These are phyloP conservation scores for Pterocarpus macrocarpus DNA, from an alignment of 306 rosid genomes.

Conservation along the genomic window DNA sequence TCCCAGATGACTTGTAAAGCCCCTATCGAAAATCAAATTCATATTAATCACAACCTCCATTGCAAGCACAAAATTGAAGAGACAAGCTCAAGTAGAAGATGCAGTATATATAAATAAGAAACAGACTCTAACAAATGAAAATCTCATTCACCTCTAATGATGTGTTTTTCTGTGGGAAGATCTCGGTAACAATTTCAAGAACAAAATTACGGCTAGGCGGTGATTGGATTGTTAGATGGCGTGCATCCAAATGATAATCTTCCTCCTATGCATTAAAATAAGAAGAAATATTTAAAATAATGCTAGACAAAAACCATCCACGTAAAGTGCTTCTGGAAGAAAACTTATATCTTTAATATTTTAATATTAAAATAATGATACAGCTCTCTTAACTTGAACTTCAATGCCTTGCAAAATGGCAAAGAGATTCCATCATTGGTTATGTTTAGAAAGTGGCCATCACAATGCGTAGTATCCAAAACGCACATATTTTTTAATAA, in stretches of 20 bases:
- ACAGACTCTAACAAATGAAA: not conserved
- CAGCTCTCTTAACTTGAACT: slow-evolving; percentile 18
- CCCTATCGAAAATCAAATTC: slow-evolving; percentile 69
- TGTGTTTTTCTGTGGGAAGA: slow-evolving; percentile 84
- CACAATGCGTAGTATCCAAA: not conserved
- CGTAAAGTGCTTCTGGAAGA: slow-evolving; percentile 23
- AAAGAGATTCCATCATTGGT: not conserved
- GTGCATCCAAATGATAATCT: slow-evolving; percentile 71
- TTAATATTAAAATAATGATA: not conserved
- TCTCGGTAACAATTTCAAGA: slow-evolving; percentile 84
- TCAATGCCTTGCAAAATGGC: slow-evolving; percentile 34
- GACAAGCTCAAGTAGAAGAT: not conserved
- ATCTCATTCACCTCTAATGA: slow-evolving; percentile 78
- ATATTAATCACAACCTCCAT: slow-evolving; percentile 26
- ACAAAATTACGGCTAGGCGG: slow-evolving; percentile 76
- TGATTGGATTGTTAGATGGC: slow-evolving; percentile 76
- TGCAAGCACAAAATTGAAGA: slow-evolving; percentile 11
- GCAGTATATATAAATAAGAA: slow-evolving; percentile 16
- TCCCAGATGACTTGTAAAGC: slow-evolving; percentile 91
- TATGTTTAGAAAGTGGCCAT: slow-evolving; percentile 12
- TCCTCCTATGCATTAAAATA: slow-evolving; percentile 62
- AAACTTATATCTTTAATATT: slow-evolving; percentile 15
- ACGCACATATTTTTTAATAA: not conserved
- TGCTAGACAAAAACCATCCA: slow-evolving; percentile 28
- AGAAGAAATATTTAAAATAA: slow-evolving; percentile 13